phyloP scores from a whole-genome alignment of 345 rosid genomes.

The Eucalyptus polyanthemos region DNA sequence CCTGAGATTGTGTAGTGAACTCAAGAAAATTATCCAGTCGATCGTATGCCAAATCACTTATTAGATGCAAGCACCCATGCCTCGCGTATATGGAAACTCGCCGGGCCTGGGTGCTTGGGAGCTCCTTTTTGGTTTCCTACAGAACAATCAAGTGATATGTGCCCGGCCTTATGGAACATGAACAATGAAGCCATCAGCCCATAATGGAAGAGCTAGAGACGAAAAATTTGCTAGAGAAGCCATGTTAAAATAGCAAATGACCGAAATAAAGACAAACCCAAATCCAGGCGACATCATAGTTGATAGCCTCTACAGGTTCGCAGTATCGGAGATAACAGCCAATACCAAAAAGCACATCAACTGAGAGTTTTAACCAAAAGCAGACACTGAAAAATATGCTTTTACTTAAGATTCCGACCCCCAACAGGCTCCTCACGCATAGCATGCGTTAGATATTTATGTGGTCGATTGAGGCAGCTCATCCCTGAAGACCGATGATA shows the following conservation, averaged over 20 bases:
- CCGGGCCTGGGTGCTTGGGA: background rate
- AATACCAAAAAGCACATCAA: background rate
- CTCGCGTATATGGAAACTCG: background rate
- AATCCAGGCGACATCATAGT: background rate
- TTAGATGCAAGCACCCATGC: background rate
- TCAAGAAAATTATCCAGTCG: background rate
- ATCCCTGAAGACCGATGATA: constrained; percentile 50
- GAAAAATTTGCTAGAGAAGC: background rate
- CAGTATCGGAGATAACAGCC: background rate
- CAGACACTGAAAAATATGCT: background rate
- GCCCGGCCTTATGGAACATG: background rate
- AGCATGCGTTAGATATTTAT: background rate
- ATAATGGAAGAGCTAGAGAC: background rate
- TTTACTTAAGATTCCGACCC: background rate
- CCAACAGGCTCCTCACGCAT: background rate
- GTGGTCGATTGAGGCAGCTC: background rate
- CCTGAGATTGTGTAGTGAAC: background rate
- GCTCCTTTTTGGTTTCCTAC: background rate
- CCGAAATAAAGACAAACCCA: background rate
- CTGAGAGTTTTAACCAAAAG: background rate
- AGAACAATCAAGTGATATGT: background rate
- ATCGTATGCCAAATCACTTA: background rate
- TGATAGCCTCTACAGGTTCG: background rate
- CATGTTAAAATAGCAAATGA: background rate
- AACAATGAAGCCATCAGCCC: background rate